Conservation (phyloP, 176 grass and related monocot species). For the Bromus sterilis region DNA sequence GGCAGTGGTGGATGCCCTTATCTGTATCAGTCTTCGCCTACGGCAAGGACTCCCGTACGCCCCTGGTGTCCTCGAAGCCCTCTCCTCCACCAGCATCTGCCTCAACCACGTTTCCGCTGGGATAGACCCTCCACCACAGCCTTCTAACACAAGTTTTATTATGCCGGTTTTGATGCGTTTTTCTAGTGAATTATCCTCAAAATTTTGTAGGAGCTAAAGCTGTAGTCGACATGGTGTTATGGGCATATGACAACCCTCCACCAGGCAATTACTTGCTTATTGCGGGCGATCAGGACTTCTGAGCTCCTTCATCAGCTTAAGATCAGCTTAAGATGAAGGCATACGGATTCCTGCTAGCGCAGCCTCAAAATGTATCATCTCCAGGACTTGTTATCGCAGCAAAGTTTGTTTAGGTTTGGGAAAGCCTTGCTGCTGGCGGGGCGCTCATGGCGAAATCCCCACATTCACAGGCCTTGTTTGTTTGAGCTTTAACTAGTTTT, state of each 20-base stretch:
- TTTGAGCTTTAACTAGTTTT: too few relatives aligned
- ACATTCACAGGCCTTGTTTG: too few relatives aligned
- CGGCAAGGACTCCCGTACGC: constrained; percentile 34
- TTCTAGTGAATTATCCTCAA: background rate
- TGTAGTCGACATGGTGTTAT: constrained; percentile 81
- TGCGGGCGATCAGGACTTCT: constrained; percentile 69
- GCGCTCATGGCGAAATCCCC: constrained; percentile 20
- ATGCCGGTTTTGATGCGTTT: background rate
- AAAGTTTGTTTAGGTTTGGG: constrained; percentile 70
- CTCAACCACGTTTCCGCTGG: constrained; percentile 67
- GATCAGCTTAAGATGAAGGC: constrained; percentile 63
- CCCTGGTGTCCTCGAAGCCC: constrained; percentile 31
- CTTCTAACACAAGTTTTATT: background rate
- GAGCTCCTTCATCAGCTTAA: constrained; percentile 69
- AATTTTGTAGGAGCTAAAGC: constrained; percentile 60
- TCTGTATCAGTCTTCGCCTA: constrained; percentile 72
- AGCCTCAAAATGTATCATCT: constrained; percentile 51
- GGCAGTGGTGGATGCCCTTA: too few relatives aligned
- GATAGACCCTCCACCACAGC: constrained; percentile 8
- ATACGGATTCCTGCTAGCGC: constrained; percentile 65
- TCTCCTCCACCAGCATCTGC: constrained; percentile 78
- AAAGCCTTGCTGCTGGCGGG: constrained; percentile 41
- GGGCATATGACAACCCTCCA: constrained; percentile 76
- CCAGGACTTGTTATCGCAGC: constrained; percentile 48
- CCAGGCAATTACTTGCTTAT: constrained; percentile 80